Evolutionary conservation across 2,329 filamentous ascomycete species (phyloP), one percentile per base, ranked within the genome.

Genomic region (Sphaerulina musiva): DNA sequence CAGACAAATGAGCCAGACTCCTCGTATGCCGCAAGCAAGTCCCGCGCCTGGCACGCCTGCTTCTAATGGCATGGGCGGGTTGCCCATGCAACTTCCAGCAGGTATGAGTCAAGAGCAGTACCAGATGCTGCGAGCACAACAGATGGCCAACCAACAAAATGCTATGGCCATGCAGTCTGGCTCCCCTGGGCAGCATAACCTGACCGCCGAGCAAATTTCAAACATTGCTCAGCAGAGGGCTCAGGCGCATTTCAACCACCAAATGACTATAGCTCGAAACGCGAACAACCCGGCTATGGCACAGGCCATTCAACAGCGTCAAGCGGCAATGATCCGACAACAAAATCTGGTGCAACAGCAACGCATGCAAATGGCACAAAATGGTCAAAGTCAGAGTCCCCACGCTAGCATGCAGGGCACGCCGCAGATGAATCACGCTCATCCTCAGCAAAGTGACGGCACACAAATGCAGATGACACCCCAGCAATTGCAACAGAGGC

Each of bases 1-100:
- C 39, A 62, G 69, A 42, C 66, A 71, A 51, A 65, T 69, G 61
- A 69, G 66, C 10, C 68, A 67, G 42, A 71, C 69, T 10, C 70
- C 70, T 20, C 66, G 69, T 36, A 62, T 70, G 60, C 57, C 59
- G 14, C 68, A 69, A 39, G 64, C 63, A 39, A 70, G 67, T 54
- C 69, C 69, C 11, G 67, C 62, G 32, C 54, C 62, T 9, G 64
- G 59, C n/a, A 67, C 62, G 9, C 60, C 63, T 31, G 58, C 56
- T 4, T 48, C 48, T 10, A 48, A 50, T 9, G 48, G 41, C n/a
- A 64, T 67, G 62, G 54, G 58, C 48, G 54, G 55, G 9, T 64
- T 68, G 54, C 53, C 59, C 11, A 68, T 67, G 53, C 64, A 67
- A 20, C 63, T 65, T 49, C 60, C 59, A 14, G 62, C 51, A 46